A percentile compares a stretch with the other conserved stretches of the same genome.
Evolutionary conservation across 1,139 yeast genomes (phyloP).

Genomic region (Citeromyces hawaiiensis): DNA sequence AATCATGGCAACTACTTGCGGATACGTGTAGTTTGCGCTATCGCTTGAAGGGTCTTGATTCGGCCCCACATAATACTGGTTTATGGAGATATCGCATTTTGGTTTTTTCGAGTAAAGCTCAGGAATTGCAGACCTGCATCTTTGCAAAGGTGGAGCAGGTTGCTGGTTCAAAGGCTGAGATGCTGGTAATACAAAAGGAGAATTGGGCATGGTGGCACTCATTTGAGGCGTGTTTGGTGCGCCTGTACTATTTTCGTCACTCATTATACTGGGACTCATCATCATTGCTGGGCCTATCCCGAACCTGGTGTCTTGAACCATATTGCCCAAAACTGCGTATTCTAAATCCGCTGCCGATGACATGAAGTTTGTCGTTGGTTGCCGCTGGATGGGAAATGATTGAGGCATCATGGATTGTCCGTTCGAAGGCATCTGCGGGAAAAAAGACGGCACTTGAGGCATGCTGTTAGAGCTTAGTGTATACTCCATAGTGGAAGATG

Average conservation of each 20-base stretch:
- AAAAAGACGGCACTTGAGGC: neutral
- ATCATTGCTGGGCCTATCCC: conserved; percentile 6
- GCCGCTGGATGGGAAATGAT: neutral
- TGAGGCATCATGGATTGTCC: neutral
- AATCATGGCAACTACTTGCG: conserved; percentile 40
- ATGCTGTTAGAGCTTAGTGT: neutral
- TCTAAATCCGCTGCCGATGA: conserved; percentile 75
- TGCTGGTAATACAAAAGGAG: neutral
- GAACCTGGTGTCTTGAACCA: conserved; percentile 37
- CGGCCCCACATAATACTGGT: conserved; percentile 48
- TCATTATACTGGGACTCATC: conserved; percentile 3
- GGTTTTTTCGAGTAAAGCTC: conserved; percentile 8
- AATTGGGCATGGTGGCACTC: neutral
- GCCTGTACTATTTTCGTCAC: conserved; percentile 2
- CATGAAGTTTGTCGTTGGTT: conserved; percentile 23
- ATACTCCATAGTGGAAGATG: neutral
- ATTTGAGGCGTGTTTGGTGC: neutral
- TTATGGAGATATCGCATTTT: conserved; percentile 34
- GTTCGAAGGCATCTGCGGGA: neutral
- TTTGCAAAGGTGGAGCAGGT: neutral
- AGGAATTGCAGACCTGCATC: neutral
- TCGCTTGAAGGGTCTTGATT: conserved; percentile 18
- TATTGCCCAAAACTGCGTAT: conserved; percentile 63
- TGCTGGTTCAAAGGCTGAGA: neutral
- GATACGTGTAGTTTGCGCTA: conserved; percentile 25